Evolutionary conservation across 2,329 filamentous ascomycete genomes (phyloP), one percentile per base, ranked within the genome.

Genomic region (Calonectria hongkongensis): DNA sequence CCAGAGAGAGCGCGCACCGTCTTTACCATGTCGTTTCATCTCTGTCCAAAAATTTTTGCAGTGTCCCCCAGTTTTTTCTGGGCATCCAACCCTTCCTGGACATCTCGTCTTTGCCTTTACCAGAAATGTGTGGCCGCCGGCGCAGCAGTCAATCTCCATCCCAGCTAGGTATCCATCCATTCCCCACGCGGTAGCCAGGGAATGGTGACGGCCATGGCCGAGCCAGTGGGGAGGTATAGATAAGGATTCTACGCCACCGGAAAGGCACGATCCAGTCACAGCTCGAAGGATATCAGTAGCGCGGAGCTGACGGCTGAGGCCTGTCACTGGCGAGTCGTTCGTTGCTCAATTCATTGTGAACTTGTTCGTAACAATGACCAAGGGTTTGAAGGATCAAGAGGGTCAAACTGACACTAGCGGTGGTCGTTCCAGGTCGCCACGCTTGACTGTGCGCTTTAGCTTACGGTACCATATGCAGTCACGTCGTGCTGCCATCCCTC

Each of bases 181-280:
- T 75, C 74, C 73, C 73, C 74, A 74, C 73, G 70, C 66, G 21
- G 47, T 70, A 65, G 66, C 9, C 62, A 58, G 72, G 71, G 45
- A 73, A 73, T 74, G 47, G 65, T 66, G 48, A 73, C 63, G 72
- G 70, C 70, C 78, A 74, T 65, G 68, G 48, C 77, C 76, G 78
- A 76, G 74, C 65, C 72, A 65, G 78, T 76, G 78, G 75, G 72
- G 76, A 63, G 58, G 51, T 41, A 73, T 50, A 69, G 78, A 79
- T 78, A 79, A 74, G 60, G 70, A 68, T 64, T 50, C 15, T 56
- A 47, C 60, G 68, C 60, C 50, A 54, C 54, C 39, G 8, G 33
- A 63, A 36, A 25, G 43, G 43, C 12, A 27, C 36, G 47, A 43
- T 9, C 39, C 43, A 70, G 63, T 66, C 65, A 62, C 45, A 21